Evolutionary conservation across 306 rosid species (phyloP), one percentile per base, ranked within the genome.

Genomic region (Erythrophleum fordii): DNA sequence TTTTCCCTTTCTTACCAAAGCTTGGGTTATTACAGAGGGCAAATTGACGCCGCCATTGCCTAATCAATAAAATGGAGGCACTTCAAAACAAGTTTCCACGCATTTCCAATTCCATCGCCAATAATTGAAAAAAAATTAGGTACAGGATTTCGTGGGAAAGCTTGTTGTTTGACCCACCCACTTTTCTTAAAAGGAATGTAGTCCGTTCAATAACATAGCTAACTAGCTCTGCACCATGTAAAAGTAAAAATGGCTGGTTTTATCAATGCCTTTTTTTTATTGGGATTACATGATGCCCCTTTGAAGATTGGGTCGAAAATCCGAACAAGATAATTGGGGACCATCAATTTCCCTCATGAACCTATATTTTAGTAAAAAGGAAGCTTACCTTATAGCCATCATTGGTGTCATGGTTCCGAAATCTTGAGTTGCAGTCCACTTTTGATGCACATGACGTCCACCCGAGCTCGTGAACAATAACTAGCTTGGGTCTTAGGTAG

Each of bases 381-480:
- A 16, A 9, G 62, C 29, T 56, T 22, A 56, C 61, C 26, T 11
- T 11, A 20, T 6, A n/a, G 55, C 35, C 45, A 61, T 61, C 31
- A 80, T 64, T 39, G 28, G 28, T 8, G 73, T 62, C 49, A 73
- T 72, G 74, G 74, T 80, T 62, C 59, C 55, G 13, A 78, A 39
- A 68, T 11, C 46, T 52, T 37, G 23, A n/a, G 69, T 51, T 14
- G 64, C 70, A 13, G 28, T 44, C 41, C 18, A 61, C 46, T 60
- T 71, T 61, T 71, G 78, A 62, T 18, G 72, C 59, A 52, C 78
- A 72, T 72, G 79, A 62, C 25, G 67, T 7, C 66, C n/a, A 61
- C 73, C 39, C 62, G 11, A 60, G 61, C 52, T 17, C 26, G 22
- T 13, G 8, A 48, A 17, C 11, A 13, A 45, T 48, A 23, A 39